A percentile compares a stretch with the other conserved stretches of the same genome.
phyloP scores from a whole-genome alignment of 192 early-diverging fungal genomes.

The Pecoramyces ruminantium region DNA sequence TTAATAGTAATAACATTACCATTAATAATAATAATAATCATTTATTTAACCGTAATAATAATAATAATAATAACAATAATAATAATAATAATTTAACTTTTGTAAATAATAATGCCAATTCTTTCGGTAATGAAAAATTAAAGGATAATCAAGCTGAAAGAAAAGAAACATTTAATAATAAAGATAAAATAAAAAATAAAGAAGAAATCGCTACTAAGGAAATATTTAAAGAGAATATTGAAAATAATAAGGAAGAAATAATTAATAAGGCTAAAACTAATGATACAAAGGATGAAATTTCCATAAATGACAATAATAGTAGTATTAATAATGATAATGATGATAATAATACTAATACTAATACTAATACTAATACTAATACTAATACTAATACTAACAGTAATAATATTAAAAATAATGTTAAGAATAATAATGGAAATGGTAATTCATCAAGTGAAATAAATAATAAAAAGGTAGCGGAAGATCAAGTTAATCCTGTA shows the following conservation, averaged over 20 bases:
- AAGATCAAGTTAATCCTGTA: background rate
- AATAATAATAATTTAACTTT: conserved; percentile 5
- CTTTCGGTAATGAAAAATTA: background rate
- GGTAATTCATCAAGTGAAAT: background rate
- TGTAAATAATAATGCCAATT: background rate
- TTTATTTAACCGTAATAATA: background rate
- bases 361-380: background rate
- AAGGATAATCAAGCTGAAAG: too few species aligned
- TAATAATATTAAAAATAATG: background rate
- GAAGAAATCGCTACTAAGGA: too few species aligned
- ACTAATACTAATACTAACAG: background rate
- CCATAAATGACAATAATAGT: conserved; percentile 9
- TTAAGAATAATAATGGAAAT: background rate
- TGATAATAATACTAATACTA: background rate
- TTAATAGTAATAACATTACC: conserved; percentile 2
- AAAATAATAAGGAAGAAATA: too few species aligned
- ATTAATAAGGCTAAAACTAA: too few species aligned
- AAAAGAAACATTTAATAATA: too few species aligned
- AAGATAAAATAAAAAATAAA: too few species aligned
- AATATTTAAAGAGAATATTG: too few species aligned
- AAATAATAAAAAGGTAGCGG: background rate
- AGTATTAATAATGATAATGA: conserved; percentile 2
- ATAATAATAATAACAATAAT: background rate
- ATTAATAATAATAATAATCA: too few species aligned
- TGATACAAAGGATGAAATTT: too few species aligned